Conservation (phyloP, 768 basidiomycete genomes). For the Pisolithus marmoratus region DNA sequence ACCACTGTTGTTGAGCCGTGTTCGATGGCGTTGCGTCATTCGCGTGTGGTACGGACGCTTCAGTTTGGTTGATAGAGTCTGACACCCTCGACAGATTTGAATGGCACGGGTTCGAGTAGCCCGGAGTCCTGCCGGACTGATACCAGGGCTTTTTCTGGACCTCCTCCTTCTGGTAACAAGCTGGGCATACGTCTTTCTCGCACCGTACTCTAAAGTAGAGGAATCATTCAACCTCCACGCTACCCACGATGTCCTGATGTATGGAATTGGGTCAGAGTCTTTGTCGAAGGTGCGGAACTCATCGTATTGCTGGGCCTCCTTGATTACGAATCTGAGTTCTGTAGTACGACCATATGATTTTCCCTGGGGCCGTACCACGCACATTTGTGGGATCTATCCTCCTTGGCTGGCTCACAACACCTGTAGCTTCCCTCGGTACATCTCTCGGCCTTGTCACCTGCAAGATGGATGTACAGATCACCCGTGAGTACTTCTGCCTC, state of each 20-base stretch:
- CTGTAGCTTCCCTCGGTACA: constrained; percentile 40
- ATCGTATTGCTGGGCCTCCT: neutral
- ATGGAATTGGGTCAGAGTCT: constrained; percentile 46
- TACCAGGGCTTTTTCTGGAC: constrained; percentile 37
- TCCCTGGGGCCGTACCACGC: constrained; percentile 85
- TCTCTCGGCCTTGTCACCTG: constrained; percentile 38
- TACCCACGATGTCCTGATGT: constrained; percentile 77
- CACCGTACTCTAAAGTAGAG: constrained; percentile 95
- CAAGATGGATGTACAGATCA: constrained; percentile 68
- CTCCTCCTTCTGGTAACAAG: constrained; percentile 41
- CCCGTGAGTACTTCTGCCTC: constrained; percentile 41
- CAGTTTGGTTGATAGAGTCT: too few species aligned
- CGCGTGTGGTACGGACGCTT: too few species aligned
- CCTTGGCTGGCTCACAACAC: constrained; percentile 53
- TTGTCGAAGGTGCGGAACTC: constrained; percentile 40
- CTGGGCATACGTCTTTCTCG: constrained; percentile 66
- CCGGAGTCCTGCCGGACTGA: neutral
- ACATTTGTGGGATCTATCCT: constrained; percentile 77
- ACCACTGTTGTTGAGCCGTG: too few species aligned
- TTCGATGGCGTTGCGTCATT: too few species aligned
- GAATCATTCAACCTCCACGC: constrained; percentile 96
- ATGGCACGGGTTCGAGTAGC: too few species aligned
- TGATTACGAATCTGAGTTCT: constrained; percentile 1
- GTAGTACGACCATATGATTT: constrained; percentile 87
- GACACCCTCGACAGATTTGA: too few species aligned